Evolutionary conservation across 192 early-diverging fungal species (phyloP), one percentile per base, ranked within the genome.

Genomic region (Backusella macrospora): DNA sequence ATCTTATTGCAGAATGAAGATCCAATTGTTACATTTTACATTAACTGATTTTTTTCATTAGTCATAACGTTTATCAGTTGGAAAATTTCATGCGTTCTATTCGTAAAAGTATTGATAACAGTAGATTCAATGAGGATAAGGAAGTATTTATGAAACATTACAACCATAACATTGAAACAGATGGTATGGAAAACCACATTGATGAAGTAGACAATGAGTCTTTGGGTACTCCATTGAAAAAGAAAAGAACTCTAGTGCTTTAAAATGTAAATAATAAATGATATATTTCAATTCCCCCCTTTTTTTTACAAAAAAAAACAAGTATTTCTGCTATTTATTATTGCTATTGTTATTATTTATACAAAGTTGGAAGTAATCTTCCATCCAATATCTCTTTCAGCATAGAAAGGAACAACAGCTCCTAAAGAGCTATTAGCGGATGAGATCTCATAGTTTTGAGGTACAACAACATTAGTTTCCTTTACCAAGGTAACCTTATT

Each of bases 361-460:
- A 44, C 66, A 72, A 76, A 80, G 49, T 73, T 72, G 7, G 78
- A 63, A n/a, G 39, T 68, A 74, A 93, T 86, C 68, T 85, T 84
- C 92, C 92, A 93, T 0, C 80, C 80, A 40, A 93, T 72, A 49
- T 83, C 81, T 65, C 86, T 86, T 18, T 91, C 91, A 34, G 95
- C 94, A 85, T 88, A 86, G 71, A 96, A 97, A 14, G 96, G 96
- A 34, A 98, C 95, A 44, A 98, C 86, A 34, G 84, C 74, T 4
- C 88, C 84, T 7, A 78, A 62, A 66, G 82, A 70, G 9, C 81
- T 83, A 46, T 86, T 79, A 8, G 74, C 69, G 1, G 76, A 23
- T 6, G 74, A 77, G n/a, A 80, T 81, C 62, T 78, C 87, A 48
- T 91, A 86, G 64, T 85, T 81, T 45, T 82, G 44, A 14, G 91